These are phyloP conservation scores for Aspergillus pseudotamarii DNA, from an alignment of 2,329 filamentous ascomycete species.

Conservation along the genomic window DNA sequence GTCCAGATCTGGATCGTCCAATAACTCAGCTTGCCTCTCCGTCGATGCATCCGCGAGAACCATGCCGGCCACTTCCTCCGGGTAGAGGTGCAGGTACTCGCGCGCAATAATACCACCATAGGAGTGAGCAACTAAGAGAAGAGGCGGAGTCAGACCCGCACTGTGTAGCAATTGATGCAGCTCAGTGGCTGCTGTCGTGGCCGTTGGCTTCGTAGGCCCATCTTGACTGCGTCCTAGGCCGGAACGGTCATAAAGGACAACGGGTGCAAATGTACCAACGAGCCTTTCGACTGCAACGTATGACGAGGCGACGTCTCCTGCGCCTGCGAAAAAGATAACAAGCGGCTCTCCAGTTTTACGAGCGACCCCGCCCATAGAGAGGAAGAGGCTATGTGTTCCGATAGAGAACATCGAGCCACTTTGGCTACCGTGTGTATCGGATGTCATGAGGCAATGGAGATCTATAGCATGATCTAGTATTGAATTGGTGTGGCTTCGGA, in stretches of 20 bases:
- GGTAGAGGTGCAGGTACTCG: conserved; percentile 40
- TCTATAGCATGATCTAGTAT: background rate
- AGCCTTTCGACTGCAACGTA: conserved; percentile 37
- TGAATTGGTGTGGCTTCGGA: background rate
- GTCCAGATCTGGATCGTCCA: conserved; percentile 34
- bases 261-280: conserved; percentile 30
- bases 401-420: conserved; percentile 28
- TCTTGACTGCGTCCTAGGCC: conserved; percentile 41
- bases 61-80: conserved; percentile 36
- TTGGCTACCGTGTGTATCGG: background rate
- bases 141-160: conserved; percentile 28
- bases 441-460: background rate
- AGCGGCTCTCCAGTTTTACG: conserved; percentile 30
- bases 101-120: conserved; percentile 45
- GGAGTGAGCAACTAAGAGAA: conserved; percentile 42
- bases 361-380: conserved; percentile 29
- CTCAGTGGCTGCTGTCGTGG: conserved; percentile 33
- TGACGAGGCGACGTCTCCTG: conserved; percentile 38
- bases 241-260: conserved; percentile 42
- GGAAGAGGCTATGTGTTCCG: conserved; percentile 36
- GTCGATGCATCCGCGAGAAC: conserved; percentile 41
- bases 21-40: conserved; percentile 35
- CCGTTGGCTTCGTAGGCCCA: conserved; percentile 21
- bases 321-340: conserved; percentile 38
- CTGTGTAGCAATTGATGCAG: conserved; percentile 32